Evolutionary conservation across 2,329 filamentous ascomycete genomes (phyloP).

Genomic region (Fusarium piperis): DNA sequence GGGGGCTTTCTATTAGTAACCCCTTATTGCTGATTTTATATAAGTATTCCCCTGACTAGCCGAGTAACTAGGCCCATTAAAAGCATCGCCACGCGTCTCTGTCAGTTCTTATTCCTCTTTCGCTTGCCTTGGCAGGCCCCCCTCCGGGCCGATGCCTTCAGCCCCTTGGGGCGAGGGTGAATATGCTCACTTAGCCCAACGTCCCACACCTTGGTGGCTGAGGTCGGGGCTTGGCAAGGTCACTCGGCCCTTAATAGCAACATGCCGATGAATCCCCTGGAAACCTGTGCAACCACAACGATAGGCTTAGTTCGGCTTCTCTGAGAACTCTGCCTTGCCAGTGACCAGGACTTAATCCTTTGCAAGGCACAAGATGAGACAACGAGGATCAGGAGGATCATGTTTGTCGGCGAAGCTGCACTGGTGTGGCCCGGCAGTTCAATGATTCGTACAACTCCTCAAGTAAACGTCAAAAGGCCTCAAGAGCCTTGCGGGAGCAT

Average conservation of each 20-base stretch:
- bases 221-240: not conserved
- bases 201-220: not conserved
- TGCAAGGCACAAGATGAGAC: not conserved
- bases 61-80: not conserved
- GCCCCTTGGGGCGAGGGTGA: not conserved
- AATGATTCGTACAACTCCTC: not conserved
- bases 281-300: not conserved
- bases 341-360: not conserved
- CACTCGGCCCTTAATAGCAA: not conserved
- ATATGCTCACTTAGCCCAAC: not conserved
- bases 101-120: not conserved
- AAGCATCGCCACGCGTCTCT: not conserved
- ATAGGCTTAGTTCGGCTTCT: not conserved
- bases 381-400: not conserved
- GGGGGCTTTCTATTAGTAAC: not conserved
- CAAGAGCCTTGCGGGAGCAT: not conserved
- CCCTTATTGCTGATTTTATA: not conserved
- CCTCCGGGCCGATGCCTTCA: not conserved
- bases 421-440: not conserved
- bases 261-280: not conserved
- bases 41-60: not conserved
- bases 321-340: not conserved
- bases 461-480: not conserved
- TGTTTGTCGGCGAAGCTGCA: not conserved
- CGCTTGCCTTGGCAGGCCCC: not conserved